A percentile compares a stretch with the other conserved stretches of the same genome.
Conservation (phyloP, 805 yeast genomes). For the Candida anglica region DNA sequence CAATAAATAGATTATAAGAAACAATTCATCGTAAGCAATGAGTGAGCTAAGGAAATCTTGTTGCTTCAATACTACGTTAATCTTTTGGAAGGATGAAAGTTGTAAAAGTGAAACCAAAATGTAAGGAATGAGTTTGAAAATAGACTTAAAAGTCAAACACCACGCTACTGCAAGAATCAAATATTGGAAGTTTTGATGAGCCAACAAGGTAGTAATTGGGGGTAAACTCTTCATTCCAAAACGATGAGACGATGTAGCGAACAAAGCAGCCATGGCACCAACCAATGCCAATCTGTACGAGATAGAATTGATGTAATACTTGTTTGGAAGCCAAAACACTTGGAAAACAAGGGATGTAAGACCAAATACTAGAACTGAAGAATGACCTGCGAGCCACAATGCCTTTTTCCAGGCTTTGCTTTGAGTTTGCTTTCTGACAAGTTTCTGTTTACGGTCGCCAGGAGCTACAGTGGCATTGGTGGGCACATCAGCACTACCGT, state of each 20-base stretch:
- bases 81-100: slow-evolving; percentile 36
- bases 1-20: slow-evolving; percentile 48
- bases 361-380: slow-evolving; percentile 42
- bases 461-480: slow-evolving; percentile 13
- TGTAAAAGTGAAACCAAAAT: slow-evolving; percentile 57
- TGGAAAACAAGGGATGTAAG: slow-evolving; percentile 32
- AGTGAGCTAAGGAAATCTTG: slow-evolving; percentile 37
- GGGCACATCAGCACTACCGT: slow-evolving; percentile 23
- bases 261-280: slow-evolving; percentile 52
- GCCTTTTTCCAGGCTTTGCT: slow-evolving; percentile 41
- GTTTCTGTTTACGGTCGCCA: slow-evolving; percentile 17
- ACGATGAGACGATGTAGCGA: slow-evolving; percentile 52
- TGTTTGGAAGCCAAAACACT: slow-evolving; percentile 35
- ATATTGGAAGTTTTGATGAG: slow-evolving; percentile 76
- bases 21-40: slow-evolving; percentile 59
- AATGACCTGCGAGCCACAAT: slow-evolving; percentile 59
- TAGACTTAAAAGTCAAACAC: slow-evolving; percentile 61
- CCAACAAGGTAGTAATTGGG: slow-evolving; percentile 56
- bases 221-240: slow-evolving; percentile 59
- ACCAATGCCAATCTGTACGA: slow-evolving; percentile 52
- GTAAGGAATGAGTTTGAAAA: slow-evolving; percentile 63
- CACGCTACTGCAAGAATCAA: slow-evolving; percentile 52
- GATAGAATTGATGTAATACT: slow-evolving; percentile 43
- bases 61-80: slow-evolving; percentile 36
- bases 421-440: slow-evolving; percentile 24